Percentiles rank a stretch among this genome's conserved stretches.
These are phyloP conservation scores for Elsinoe arachidis DNA, from an alignment of 2,329 filamentous ascomycete species.

Conservation along the genomic window DNA sequence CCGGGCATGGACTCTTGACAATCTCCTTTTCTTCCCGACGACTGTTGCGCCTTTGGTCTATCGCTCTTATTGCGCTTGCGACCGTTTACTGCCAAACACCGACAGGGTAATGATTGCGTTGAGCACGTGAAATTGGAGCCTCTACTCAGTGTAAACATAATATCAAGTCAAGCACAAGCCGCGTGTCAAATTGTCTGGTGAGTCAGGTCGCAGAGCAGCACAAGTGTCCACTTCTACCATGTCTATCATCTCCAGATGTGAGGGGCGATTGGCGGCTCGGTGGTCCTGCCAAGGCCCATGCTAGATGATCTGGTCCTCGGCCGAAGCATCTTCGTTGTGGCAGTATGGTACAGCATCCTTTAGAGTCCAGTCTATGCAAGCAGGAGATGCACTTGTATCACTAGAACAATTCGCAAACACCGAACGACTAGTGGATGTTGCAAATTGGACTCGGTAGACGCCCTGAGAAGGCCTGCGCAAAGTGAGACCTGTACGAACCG, in stretches of 20 bases:
- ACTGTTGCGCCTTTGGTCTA: background rate
- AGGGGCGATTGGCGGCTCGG: background rate
- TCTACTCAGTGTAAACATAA: background rate
- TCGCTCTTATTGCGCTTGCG: background rate
- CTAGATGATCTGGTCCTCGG: background rate
- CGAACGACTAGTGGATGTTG: background rate
- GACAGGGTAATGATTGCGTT: background rate
- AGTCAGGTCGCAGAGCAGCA: background rate
- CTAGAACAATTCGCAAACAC: background rate
- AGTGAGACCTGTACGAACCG: slow-evolving; percentile 3
- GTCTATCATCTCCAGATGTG: background rate
- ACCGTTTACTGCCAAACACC: background rate
- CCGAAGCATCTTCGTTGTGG: background rate
- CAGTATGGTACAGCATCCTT: background rate
- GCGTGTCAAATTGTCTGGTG: background rate
- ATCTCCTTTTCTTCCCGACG: slow-evolving; percentile 9
- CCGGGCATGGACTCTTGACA: background rate
- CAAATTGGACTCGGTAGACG: background rate
- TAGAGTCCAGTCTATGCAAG: background rate
- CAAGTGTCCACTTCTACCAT: background rate
- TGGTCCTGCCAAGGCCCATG: background rate
- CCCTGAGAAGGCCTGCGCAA: background rate
- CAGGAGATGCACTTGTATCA: too few relatives aligned
- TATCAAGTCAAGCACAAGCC: background rate
- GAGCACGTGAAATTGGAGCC: background rate